These are phyloP conservation scores for Phylloporus sp. DNA, from an alignment of 768 basidiomycete genomes.

Conservation along the genomic window DNA sequence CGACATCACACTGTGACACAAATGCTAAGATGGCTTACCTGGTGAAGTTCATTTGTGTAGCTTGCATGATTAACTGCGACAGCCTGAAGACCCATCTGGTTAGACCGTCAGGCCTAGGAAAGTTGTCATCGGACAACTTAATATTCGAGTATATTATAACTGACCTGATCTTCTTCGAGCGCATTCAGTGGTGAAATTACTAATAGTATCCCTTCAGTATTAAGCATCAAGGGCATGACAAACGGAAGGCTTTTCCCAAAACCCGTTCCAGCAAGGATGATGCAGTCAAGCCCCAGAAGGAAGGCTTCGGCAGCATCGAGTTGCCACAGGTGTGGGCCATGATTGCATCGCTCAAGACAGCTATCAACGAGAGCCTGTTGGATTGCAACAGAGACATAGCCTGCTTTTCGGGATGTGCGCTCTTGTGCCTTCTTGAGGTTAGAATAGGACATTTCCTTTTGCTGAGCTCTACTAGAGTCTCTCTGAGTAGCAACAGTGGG, in stretches of 20 bases:
- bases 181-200: not conserved
- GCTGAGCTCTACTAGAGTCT: no score
- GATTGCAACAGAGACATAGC: not conserved
- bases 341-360: not conserved
- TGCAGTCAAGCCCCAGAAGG: not conserved
- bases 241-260: not conserved
- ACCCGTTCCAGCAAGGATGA: not conserved
- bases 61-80: not conserved
- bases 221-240: not conserved
- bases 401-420: not conserved
- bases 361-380: not conserved
- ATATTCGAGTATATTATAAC: no score
- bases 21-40: no score
- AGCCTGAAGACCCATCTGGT: no score
- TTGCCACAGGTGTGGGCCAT: not conserved
- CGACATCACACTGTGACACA: no score
- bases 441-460: not conserved
- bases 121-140: no score
- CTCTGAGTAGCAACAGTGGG: no score
- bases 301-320: not conserved
- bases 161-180: not conserved
- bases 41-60: not conserved
- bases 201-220: not conserved
- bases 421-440: not conserved
- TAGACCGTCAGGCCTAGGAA: not conserved